Base-by-base conservation (phyloP, 495 filamentous ascomycete genomes). In the Lasiosphaeris hirsuta region DNA sequence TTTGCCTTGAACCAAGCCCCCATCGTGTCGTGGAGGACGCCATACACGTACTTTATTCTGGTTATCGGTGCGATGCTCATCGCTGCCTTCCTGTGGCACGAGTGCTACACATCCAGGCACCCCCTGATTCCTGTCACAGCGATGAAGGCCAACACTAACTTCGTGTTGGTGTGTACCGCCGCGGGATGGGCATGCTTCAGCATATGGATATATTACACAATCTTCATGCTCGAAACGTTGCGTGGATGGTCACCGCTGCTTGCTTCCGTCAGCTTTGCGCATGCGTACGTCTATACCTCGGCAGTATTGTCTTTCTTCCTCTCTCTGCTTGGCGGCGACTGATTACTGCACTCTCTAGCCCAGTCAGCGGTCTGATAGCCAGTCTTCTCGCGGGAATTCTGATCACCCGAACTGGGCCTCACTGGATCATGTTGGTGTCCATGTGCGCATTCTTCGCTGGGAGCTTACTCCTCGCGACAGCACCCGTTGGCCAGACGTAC, bases 1-100 rank as follows among this genome's bases (percentile, higher is more conserved):
- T 79, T 85, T 57, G 73, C 81, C 0, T 81, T 76, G 77, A 87
- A 86, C 58, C 82, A 86, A 60, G 85, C 73, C 0, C 71, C 82
- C 2, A 60, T 79, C 9, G 80, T 81, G 3, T 82, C 82, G 4
- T 90, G 85, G 86, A 46, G 54, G 17, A 72, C 71, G 14, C 73
- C 79, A 0, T 81, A 84, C 50, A 71, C 69, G 30, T 82, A 81
- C 59, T 69, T 76, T 1, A 62, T 78, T 5, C 71, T 90, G 9
- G 74, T 84, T 37, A 51, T 84, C 19, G 81, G 85, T 1, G 51
- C 85, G 51, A 13, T 84, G 9, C 59, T 79, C 4, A 58, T 86
- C 14, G 70, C 52, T 6, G 46, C 69, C 6, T 90, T 90, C 57
- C 61, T 71, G 10, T 75, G 66, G 51, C 63, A 82, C 39, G 83